These are phyloP conservation scores for Cyclotella choctawhatcheeana DNA, from an alignment of 108 stramenopile genomes.

Conservation along the genomic window DNA sequence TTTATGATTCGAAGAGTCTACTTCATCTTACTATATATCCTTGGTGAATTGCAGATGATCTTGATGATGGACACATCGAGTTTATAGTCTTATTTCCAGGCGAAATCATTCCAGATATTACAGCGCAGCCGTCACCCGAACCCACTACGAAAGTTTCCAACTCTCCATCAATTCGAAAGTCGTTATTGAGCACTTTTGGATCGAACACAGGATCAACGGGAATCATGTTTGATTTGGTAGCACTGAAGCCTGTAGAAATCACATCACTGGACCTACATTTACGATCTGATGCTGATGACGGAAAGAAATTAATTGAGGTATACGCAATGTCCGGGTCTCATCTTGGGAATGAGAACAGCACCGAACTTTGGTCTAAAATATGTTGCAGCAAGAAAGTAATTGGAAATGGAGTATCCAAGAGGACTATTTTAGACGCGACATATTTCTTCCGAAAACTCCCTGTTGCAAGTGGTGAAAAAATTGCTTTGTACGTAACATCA, in stretches of 20 bases:
- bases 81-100: slow-evolving; percentile 28
- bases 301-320: slow-evolving; percentile 20
- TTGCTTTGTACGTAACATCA: slow-evolving; percentile 14
- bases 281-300: slow-evolving; percentile 7
- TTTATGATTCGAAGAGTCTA: too few relatives aligned
- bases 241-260: slow-evolving; percentile 9
- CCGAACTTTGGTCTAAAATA: slow-evolving; percentile 22
- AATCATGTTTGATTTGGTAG: slow-evolving; percentile 27
- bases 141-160: not conserved
- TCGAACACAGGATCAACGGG: slow-evolving; percentile 24
- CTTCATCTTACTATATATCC: not conserved
- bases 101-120: not conserved
- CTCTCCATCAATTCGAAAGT: not conserved
- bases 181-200: slow-evolving; percentile 23
- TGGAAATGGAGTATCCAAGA: slow-evolving; percentile 1
- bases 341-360: slow-evolving; percentile 14
- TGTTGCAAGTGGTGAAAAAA: slow-evolving; percentile 9
- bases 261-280: slow-evolving; percentile 19
- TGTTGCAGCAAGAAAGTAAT: slow-evolving; percentile 14
- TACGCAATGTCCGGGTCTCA: slow-evolving; percentile 21
- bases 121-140: slow-evolving; percentile 10
- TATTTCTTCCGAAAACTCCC: not conserved
- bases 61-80: slow-evolving; percentile 15
- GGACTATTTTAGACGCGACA: not conserved
- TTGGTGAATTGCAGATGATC: not conserved